Conservation (phyloP, 75 land plant species). For the Pinus albicaulis region DNA sequence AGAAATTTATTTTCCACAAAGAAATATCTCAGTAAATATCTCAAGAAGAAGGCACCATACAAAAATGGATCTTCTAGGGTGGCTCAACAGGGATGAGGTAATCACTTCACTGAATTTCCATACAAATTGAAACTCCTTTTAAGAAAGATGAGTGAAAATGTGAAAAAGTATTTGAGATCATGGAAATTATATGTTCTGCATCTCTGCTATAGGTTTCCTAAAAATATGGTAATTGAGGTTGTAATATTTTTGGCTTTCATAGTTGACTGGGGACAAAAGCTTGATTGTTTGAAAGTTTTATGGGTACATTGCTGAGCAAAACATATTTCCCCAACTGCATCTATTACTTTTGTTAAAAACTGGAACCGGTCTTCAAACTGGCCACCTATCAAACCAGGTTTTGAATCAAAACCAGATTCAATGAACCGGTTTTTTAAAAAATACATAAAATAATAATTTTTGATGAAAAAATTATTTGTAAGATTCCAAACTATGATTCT, state of each 20-base stretch:
- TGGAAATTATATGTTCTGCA: not conserved
- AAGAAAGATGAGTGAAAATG: not conserved
- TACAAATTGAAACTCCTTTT: not conserved
- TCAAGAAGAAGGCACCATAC: slow-evolving; percentile 17
- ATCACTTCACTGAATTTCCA: slow-evolving; percentile 4
- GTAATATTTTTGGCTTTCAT: not conserved
- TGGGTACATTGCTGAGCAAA: not conserved
- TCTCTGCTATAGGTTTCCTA: not conserved
- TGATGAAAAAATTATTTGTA: no score
- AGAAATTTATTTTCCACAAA: not conserved
- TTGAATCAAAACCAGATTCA: no score
- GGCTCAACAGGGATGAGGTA: slow-evolving; percentile 67
- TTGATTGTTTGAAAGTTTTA: not conserved
- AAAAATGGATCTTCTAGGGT: slow-evolving; percentile 27
- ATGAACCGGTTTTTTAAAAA: no score
- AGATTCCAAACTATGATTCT: no score
- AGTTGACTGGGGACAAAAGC: not conserved
- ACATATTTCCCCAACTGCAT: not conserved
- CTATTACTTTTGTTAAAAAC: no score
- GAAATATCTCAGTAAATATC: slow-evolving; percentile 6
- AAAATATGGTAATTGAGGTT: not conserved
- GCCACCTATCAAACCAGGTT: no score
- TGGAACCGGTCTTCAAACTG: no score
- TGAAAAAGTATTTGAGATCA: not conserved
- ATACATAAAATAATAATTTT: no score